These are phyloP conservation scores for Pythium aristosporum DNA, from an alignment of 352 stramenopile species.

Conservation along the genomic window DNA sequence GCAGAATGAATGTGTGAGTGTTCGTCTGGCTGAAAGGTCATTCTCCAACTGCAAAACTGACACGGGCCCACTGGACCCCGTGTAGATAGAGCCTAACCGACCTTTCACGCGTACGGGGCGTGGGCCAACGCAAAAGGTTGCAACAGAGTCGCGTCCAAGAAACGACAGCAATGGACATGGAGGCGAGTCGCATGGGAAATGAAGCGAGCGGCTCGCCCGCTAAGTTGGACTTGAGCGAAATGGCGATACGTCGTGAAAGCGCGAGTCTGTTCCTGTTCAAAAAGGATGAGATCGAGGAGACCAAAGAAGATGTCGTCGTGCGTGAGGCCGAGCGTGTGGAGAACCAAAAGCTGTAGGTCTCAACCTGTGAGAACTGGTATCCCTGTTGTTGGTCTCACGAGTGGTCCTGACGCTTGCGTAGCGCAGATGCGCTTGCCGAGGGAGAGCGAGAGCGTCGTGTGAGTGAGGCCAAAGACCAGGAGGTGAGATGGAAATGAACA, in stretches of 20 bases:
- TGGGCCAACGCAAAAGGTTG: slow-evolving; percentile 11
- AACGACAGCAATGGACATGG: slow-evolving; percentile 10
- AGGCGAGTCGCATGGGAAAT: neutral
- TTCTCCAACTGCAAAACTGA: neutral
- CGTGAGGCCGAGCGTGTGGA: slow-evolving; percentile 38
- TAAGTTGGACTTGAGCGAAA: neutral
- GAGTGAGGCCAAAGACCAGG: slow-evolving; percentile 45
- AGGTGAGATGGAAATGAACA: slow-evolving; percentile 24
- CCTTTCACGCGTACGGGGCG: neutral
- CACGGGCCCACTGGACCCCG: neutral
- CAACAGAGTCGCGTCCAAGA: neutral
- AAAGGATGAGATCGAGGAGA: slow-evolving; percentile 31
- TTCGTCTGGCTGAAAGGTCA: neutral
- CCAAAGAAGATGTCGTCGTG: slow-evolving; percentile 33
- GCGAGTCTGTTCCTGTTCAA: slow-evolving; percentile 57
- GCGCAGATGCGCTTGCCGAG: slow-evolving; percentile 52
- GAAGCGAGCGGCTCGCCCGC: slow-evolving; percentile 7
- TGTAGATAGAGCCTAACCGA: no score
- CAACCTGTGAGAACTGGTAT: no score
- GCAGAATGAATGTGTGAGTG: slow-evolving; percentile 9
- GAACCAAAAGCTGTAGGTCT: slow-evolving; percentile 47
- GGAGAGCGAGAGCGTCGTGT: slow-evolving; percentile 56
- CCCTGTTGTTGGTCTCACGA: neutral
- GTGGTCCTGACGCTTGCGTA: slow-evolving; percentile 10
- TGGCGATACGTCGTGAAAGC: slow-evolving; percentile 40